Conservation (phyloP, 805 yeast genomes). For the Candida caryicola region DNA sequence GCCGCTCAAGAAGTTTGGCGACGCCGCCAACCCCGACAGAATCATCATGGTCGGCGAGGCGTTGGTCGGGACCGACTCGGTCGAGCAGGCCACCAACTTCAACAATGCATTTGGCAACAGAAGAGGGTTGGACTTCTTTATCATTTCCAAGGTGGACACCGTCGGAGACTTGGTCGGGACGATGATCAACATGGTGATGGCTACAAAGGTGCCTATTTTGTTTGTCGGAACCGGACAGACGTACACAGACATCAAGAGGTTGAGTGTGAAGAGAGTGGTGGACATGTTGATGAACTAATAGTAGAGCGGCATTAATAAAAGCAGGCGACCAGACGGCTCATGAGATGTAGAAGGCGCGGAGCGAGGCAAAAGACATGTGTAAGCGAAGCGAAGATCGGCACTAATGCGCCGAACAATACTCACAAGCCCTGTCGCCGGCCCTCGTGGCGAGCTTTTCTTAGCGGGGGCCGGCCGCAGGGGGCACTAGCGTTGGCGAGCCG, state of each 20-base stretch:
- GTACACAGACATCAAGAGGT: slow-evolving; percentile 86
- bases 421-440: no score
- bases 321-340: no score
- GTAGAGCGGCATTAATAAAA: no score
- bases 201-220: slow-evolving; percentile 91
- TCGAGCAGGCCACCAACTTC: slow-evolving; percentile 90
- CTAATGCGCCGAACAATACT: no score
- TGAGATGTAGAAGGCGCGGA: no score
- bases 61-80: slow-evolving; percentile 94
- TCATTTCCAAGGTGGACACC: slow-evolving; percentile 92
- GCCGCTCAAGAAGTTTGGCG: slow-evolving; percentile 90
- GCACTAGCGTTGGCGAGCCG: no score
- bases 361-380: no score
- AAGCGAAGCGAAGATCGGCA: no score
- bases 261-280: slow-evolving; percentile 92
- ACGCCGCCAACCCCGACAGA: slow-evolving; percentile 92
- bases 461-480: no score
- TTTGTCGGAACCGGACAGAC: slow-evolving; percentile 98
- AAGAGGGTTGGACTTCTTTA: slow-evolving; percentile 81
- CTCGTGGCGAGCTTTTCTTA: no score
- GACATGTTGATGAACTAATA: slow-evolving; percentile 65
- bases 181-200: slow-evolving; percentile 95
- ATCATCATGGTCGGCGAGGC: slow-evolving; percentile 99
- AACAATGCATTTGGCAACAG: slow-evolving; percentile 88
- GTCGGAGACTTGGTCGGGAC: slow-evolving; percentile 96